phyloP scores from a whole-genome alignment of 208 protist genomes.

The Trypanosoma platydactyli region DNA sequence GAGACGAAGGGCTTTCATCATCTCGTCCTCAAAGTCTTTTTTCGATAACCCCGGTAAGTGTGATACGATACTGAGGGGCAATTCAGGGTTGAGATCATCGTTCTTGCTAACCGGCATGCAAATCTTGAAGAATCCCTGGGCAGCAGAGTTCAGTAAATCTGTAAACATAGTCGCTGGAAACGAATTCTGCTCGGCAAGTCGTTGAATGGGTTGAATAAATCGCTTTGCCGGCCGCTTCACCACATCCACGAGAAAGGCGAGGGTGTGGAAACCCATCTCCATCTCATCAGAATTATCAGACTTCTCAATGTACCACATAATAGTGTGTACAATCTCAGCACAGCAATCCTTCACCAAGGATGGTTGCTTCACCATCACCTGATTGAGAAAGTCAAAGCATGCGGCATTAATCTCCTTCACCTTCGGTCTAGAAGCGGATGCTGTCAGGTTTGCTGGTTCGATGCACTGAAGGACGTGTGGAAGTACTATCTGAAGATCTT shows the following conservation, averaged over 20 bases:
- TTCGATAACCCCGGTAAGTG: conserved; percentile 71
- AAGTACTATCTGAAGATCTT: conserved; percentile 81
- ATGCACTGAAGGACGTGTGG: conserved; percentile 90
- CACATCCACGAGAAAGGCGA: conserved; percentile 71
- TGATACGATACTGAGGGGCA: conserved; percentile 71
- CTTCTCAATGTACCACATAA: conserved; percentile 88
- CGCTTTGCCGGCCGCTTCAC: conserved; percentile 69
- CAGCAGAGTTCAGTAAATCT: conserved; percentile 59
- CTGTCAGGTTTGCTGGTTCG: conserved; percentile 63
- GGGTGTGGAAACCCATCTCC: conserved; percentile 74
- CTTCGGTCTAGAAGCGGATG: conserved; percentile 35
- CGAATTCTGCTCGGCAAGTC: conserved; percentile 65
- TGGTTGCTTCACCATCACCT: conserved; percentile 78
- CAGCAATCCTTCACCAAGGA: conserved; percentile 81
- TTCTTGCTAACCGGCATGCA: conserved; percentile 32
- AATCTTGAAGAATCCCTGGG: conserved; percentile 43
- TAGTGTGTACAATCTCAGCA: conserved; percentile 83
- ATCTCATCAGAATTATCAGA: conserved; percentile 76
- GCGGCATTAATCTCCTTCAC: conserved; percentile 83
- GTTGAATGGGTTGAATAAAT: conserved; percentile 79
- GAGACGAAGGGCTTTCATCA: conserved; percentile 54
- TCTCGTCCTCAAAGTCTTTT: conserved; percentile 80
- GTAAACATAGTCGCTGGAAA: conserved; percentile 64
- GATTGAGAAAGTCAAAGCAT: conserved; percentile 87
- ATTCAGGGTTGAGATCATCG: conserved; percentile 64